Conservation (phyloP, 805 yeast genomes). For the Wickerhamiella kurtzmanii region DNA sequence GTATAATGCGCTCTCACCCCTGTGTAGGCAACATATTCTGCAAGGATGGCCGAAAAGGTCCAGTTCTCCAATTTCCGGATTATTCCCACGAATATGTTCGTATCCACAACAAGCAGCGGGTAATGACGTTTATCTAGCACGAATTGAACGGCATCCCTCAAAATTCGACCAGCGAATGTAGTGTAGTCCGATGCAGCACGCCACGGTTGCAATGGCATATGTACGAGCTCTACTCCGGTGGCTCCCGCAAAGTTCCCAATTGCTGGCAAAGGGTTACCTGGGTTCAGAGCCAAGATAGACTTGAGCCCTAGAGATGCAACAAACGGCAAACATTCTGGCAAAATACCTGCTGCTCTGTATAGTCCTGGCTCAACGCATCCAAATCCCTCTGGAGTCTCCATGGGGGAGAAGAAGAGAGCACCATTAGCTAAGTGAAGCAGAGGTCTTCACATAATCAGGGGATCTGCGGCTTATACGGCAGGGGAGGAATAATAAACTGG, state of each 20-base stretch:
- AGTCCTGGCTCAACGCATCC: slow-evolving; percentile 83
- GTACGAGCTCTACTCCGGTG: slow-evolving; percentile 23
- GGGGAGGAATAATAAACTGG: background rate
- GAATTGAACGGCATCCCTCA: slow-evolving; percentile 52
- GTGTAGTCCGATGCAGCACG: slow-evolving; percentile 46
- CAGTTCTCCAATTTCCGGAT: slow-evolving; percentile 75
- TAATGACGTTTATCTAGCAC: slow-evolving; percentile 48
- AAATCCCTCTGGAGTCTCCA: slow-evolving; percentile 61
- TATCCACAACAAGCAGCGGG: slow-evolving; percentile 64
- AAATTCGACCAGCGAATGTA: slow-evolving; percentile 53
- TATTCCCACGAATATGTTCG: slow-evolving; percentile 66
- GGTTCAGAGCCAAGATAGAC: slow-evolving; percentile 63
- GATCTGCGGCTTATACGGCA: no score
- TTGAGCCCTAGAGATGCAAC: slow-evolving; percentile 56
- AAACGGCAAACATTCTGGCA: slow-evolving; percentile 40
- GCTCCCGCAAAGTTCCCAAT: slow-evolving; percentile 51
- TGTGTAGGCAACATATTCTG: slow-evolving; percentile 69
- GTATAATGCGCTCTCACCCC: slow-evolving; percentile 47
- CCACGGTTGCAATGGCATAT: slow-evolving; percentile 29
- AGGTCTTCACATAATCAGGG: no score
- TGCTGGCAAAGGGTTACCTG: slow-evolving; percentile 68
- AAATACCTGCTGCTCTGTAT: slow-evolving; percentile 57
- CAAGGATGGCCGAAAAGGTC: slow-evolving; percentile 71
- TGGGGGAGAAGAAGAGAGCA: no score
- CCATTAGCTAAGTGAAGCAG: no score